A percentile compares a stretch with the other conserved stretches of the same genome.
These are phyloP conservation scores for Wallacemonas sp. DNA, from an alignment of 208 protist species.

Conservation along the genomic window DNA sequence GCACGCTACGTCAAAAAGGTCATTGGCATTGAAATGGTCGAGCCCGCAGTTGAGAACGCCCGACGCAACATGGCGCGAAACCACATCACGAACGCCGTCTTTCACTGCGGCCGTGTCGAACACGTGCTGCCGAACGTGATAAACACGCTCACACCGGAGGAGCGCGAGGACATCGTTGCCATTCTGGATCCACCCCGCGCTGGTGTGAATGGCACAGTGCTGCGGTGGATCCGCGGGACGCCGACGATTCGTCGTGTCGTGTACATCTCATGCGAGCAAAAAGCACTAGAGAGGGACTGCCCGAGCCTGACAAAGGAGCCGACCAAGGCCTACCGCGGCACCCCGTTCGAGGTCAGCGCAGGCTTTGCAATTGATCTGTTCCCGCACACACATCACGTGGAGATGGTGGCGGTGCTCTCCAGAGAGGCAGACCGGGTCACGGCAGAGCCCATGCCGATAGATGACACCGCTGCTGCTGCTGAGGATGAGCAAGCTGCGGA, in stretches of 20 bases:
- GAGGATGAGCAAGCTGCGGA: too few relatives aligned
- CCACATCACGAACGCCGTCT: constrained; percentile 85
- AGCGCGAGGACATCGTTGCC: constrained; percentile 73
- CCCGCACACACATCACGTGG: constrained; percentile 94
- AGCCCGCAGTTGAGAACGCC: constrained; percentile 88
- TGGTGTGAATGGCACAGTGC: constrained; percentile 86
- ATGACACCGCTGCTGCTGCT: too few relatives aligned
- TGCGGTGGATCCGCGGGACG: constrained; percentile 92
- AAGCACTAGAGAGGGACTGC: constrained; percentile 87
- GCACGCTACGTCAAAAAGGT: constrained; percentile 79
- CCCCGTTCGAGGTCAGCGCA: constrained; percentile 83
- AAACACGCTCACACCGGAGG: constrained; percentile 32
- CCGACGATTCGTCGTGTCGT: constrained; percentile 87
- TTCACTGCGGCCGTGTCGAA: constrained; percentile 92
- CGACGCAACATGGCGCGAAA: constrained; percentile 86
- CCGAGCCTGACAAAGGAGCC: constrained; percentile 70
- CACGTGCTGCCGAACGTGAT: constrained; percentile 77
- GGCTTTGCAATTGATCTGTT: constrained; percentile 95
- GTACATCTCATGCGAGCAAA: constrained; percentile 96
- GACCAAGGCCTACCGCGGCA: constrained; percentile 74
- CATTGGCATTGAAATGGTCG: constrained; percentile 94
- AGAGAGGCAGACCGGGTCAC: constrained; percentile 17
- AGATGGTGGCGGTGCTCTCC: constrained; percentile 92
- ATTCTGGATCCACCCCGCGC: constrained; percentile 91
- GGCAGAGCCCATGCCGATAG: too few relatives aligned